phyloP scores from a whole-genome alignment of 176 grass and related monocot species.

The Echinochloa phyllopogon region DNA sequence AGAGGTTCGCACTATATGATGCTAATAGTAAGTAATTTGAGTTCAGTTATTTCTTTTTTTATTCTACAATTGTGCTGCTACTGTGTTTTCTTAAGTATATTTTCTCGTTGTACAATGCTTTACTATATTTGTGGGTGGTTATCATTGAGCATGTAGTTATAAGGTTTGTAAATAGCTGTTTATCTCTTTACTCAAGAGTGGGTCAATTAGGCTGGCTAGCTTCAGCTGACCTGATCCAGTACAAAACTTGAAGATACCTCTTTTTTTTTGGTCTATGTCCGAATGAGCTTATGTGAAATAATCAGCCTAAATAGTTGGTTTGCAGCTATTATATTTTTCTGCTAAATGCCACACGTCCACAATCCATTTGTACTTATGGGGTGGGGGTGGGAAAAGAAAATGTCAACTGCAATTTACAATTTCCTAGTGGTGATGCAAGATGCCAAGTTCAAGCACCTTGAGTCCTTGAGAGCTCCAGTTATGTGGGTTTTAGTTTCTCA shows the following conservation, averaged over 20 bases:
- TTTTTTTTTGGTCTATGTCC: neutral
- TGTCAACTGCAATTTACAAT: constrained; percentile 1
- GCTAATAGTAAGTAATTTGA: neutral
- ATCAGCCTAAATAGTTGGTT: neutral
- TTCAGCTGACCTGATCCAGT: neutral
- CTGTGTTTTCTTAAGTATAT: neutral
- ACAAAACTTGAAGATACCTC: neutral
- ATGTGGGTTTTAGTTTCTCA: constrained; percentile 32
- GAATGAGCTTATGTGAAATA: constrained; percentile 13
- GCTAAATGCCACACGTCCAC: neutral
- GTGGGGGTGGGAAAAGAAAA: neutral
- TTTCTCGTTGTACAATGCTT: neutral
- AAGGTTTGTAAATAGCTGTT: neutral
- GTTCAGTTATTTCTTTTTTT: neutral
- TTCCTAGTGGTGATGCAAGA: neutral
- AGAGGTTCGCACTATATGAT: neutral
- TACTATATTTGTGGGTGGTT: neutral
- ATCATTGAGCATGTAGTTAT: neutral
- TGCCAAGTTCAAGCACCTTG: neutral
- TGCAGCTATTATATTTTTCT: neutral
- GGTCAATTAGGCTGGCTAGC: neutral
- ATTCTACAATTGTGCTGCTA: neutral
- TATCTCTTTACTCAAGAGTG: neutral
- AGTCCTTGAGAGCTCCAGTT: neutral
- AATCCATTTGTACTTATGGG: neutral